Base-by-base conservation (phyloP, 177 flowering plant genomes). In the Telopea speciosissima region DNA sequence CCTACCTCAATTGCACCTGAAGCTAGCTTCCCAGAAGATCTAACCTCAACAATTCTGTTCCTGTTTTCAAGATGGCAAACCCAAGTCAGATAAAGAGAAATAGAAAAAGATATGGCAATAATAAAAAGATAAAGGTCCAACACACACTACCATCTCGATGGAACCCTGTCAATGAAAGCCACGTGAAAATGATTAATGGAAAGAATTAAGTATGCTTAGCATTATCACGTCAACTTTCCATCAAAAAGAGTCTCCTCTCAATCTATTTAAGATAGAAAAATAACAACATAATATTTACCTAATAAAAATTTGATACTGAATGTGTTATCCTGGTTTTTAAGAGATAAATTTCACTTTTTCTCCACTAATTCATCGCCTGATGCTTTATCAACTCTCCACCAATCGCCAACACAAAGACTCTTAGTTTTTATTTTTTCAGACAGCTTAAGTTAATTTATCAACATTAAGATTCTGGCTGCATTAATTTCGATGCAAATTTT, bases 1-100 rank as follows among this genome's bases (percentile, higher is more conserved):
- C 52, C 63, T 88, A 93, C 98, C 98, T 91, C 96, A 23, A 87
- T 84, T 66, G 82, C 84, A 65, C 97, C 97, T 65, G 91, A 77
- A 69, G 74, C 81, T 66, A 91, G 79, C 84, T 81, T 93, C 69
- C 98, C 96, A 42, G 96, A 79, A 66, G 91, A 73, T 74, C 68
- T 86, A 66, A 93, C 70, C 67, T 86, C 91, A 75, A 85, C 62
- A 67, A 71, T 84, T 79, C 83, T 89, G 52, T 78, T 91, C 86
- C 98, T 93, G 89, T 72, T 72, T 65, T 26, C 58, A 68, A 54
- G 58, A n/a, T 54, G 25, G 40, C 33, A 58, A 68, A 40, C n/a
- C 44, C 25, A 52, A 58, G 33, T 44, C 13, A 66, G 56, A 69
- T 23, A 10, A 42, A 44, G 8, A 45, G 16, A 44, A 62, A 1